Evolutionary conservation across 176 grass and related monocot genomes (phyloP).

Genomic region (Hsuehochloa calcarea): DNA sequence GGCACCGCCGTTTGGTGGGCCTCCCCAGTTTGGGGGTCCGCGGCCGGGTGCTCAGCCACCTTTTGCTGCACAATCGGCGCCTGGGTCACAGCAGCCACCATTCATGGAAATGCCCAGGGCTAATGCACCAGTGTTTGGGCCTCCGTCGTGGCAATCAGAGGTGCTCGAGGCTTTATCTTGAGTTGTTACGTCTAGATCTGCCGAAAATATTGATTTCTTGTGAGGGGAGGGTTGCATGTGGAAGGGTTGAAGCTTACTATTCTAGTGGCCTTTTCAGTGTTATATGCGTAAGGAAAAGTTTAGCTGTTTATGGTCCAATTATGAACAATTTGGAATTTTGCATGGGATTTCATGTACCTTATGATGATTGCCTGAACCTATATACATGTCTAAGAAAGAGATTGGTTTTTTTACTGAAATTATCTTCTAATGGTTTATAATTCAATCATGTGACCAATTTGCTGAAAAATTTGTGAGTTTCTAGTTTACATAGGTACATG

Average conservation of each 20-base stretch:
- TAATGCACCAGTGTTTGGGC: conserved; percentile 29
- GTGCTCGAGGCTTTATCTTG: conserved; percentile 14
- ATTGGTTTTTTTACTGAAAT: background rate
- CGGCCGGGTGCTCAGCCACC: conserved; percentile 20
- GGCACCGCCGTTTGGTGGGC: background rate
- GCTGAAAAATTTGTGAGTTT: background rate
- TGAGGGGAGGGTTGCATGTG: background rate
- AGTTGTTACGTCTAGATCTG: background rate
- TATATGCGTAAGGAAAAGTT: background rate
- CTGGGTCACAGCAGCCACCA: conserved; percentile 11
- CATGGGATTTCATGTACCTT: background rate
- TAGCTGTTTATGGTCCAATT: background rate
- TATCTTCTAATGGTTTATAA: background rate
- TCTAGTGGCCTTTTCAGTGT: background rate
- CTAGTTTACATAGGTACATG: background rate
- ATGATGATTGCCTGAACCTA: background rate
- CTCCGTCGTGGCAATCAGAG: conserved; percentile 39
- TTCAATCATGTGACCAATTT: background rate
- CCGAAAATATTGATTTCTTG: background rate
- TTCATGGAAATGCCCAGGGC: conserved; percentile 38
- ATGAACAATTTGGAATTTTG: background rate
- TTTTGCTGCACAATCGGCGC: conserved; percentile 24
- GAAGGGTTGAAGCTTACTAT: background rate
- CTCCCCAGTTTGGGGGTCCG: conserved; percentile 42
- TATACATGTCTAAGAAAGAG: background rate